Evolutionary conservation across 176 grass and related monocot species (phyloP).

Genomic region (Carex scoparia): DNA sequence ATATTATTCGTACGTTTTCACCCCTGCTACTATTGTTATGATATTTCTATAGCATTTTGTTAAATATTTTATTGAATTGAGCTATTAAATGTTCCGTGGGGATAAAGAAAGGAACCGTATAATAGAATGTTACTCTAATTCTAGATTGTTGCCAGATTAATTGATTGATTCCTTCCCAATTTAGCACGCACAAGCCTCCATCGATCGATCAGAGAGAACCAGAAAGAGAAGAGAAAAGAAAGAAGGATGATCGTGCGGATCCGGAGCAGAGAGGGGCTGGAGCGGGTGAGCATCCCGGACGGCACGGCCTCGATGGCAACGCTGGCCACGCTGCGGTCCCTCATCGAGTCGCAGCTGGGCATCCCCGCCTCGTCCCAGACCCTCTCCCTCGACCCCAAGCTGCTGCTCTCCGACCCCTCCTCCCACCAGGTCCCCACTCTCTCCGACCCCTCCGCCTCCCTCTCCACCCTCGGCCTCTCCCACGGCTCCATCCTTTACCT

Average conservation of each 20-base stretch:
- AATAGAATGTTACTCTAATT: no score
- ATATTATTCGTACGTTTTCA: no score
- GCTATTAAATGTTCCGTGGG: no score
- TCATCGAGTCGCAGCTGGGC: slow-evolving; percentile 56
- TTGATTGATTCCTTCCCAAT: no score
- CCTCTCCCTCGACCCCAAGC: slow-evolving; percentile 58
- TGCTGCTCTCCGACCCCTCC: slow-evolving; percentile 26
- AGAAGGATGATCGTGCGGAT: slow-evolving; percentile 52
- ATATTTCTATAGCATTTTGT: no score
- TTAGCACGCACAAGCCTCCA: no score
- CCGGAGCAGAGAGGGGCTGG: slow-evolving; percentile 72
- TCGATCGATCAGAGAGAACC: no score
- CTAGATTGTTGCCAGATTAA: no score
- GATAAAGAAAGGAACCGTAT: no score
- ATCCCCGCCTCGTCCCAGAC: slow-evolving; percentile 43
- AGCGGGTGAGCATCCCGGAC: slow-evolving; percentile 60
- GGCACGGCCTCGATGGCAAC: slow-evolving; percentile 27
- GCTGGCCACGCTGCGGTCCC: slow-evolving; percentile 49
- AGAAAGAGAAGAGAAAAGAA: not conserved
- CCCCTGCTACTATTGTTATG: no score
- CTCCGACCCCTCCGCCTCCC: slow-evolving; percentile 25
- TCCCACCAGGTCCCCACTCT: not conserved
- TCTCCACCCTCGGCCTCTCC: slow-evolving; percentile 51
- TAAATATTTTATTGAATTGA: no score
- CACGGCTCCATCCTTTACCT: slow-evolving; percentile 74